Base-by-base conservation (phyloP, 78 protist genomes). In the Creolimax fragrantissima region DNA sequence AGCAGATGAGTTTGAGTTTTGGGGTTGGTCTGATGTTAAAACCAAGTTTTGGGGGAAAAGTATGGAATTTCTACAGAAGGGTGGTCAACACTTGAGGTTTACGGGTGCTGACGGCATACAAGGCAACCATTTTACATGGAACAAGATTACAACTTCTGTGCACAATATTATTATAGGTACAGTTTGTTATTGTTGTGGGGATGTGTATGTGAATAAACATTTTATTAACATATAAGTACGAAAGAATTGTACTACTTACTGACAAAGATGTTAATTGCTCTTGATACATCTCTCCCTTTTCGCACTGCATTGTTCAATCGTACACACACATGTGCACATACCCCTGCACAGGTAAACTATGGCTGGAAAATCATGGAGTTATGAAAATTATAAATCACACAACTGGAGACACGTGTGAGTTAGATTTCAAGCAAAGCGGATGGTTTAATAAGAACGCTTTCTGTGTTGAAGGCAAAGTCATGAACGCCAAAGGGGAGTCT, bases 11-110 rank as follows among this genome's bases (percentile, higher is more conserved):
- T 91, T 67, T 74, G 81, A 43, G 45, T 24, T 91, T 5, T 17
- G 37, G 35, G 81, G 84, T 17, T 86, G 88, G 39, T 84, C 44
- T 35, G 3, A 32, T 41, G 81, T 91, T 84, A 44, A n/a, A 35
- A n/a, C 42, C 81, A 91, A 91, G 89, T 91, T 91, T 90, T 85
- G 93, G 74, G 93, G 93, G 66, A 91, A 91, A 43, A 66, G 81
- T 24, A 3, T 91, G 85, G 45, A 91, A 35, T 3, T 91, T 2
- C 35, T 42, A 35, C 93, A 83, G 2, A 2, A 17, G 5, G 90
- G 90, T 43, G 39, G 45, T 3, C 3, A 39, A 11, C 85, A 44
- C 11, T 45, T 91, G 81, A 44, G 11, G 81, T 84, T 91, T 42
- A 11, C 83, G 3, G 41, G 66, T 2, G 42, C 7, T 5, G 89